Base-by-base conservation (phyloP, 257 asterid species). In the Solanum arcanum region DNA sequence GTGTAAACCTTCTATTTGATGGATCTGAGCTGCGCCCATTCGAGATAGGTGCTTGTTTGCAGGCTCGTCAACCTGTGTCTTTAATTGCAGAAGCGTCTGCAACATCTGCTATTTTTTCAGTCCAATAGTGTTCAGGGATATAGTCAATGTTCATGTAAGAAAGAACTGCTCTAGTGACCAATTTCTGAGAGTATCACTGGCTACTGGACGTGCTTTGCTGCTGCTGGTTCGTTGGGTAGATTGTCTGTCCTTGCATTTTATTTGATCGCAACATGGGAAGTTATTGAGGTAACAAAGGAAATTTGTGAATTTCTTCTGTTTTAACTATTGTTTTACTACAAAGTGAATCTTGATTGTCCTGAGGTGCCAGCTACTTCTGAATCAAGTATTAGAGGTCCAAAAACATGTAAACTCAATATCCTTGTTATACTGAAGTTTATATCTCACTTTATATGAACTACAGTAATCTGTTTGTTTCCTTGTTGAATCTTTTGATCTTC, bases 11-110 rank as follows among this genome's bases (percentile, higher is more conserved):
- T 93, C 92, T 97, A 33, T 97, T 94, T 80, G 99, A 97, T 88
- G 99, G 99, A 78, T 91, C 93, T 69, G 98, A 93, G 91, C 90
- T 97, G 91, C 94, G 92, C 52, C 99, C 99, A 78, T 97, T 96
- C 52, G 99, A 97, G 86, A 96, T 97, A 46, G 98, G 98, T 77
- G 98, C 98, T 85, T 97, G 99, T 90, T 92, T 96, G 88, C 99
- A 97, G 93, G 99, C 99, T 93, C 98, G 97, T 87, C 98, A 93
- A 91, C 98, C 98, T 62, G 98, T 94, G 59, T 92, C 95, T 86
- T 93, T 97, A 90, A 94, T 97, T 84, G 93, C 98, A 18, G 99
- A 97, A 90, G 99, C 99, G 20, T 95, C 99, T 69, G 92, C 96
- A 41, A 94, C 96, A 80, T 96, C 98, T 75, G 91, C 97, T 60